Base-by-base conservation (phyloP, 208 protist species). In the Trypanosoma scelopori region DNA sequence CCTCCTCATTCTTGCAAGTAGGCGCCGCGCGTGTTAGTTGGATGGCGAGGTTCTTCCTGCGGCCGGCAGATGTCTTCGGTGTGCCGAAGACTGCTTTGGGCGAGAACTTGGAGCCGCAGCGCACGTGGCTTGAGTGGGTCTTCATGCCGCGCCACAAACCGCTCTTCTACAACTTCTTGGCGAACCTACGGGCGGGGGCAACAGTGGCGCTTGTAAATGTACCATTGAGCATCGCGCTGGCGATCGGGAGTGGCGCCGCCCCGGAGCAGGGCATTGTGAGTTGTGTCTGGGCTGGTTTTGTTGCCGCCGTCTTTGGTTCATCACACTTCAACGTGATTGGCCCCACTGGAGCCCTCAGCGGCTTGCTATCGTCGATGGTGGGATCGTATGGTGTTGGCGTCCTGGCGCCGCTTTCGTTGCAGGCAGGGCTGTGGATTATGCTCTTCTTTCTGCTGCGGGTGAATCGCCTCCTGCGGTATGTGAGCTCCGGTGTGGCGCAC, bases 281-380 rank as follows among this genome's bases (percentile, higher is more conserved):
- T 65, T 66, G 62, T 28, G 70, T 76, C 5, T 76, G 70, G 70
- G 70, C 70, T 20, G 70, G 62, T 39, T 30, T n/a, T 16, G 37
- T 71, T 0, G 60, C 70, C 32, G 1, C 62, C 23, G 1, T 76
- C 42, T 52, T 58, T 22, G 55, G 63, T 16, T 76, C 70, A 18
- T 76, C 70, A n/a, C 70, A 76, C 39, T 76, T 76, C 42, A 76
- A 76, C 42, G 70, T 76, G 25, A 56, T 76, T 61, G 70, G 70
- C 16, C 70, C 70, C 15, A 76, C 70, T 20, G 70, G 70, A 23
- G 70, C 70, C 3, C 70, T 76, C 48, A 70, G 55, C 37, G 70
- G 70, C 28, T 49, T 76, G 45, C 70, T 76, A 39, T 0, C 70
- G 1, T 67, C 63, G 23, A 76, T 70, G 70, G 70, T 69, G 16